Percentiles rank a stretch among this genome's conserved stretches.
These are phyloP conservation scores for Colletotrichum eleusines DNA, from an alignment of 2,329 filamentous ascomycete genomes.

Conservation along the genomic window DNA sequence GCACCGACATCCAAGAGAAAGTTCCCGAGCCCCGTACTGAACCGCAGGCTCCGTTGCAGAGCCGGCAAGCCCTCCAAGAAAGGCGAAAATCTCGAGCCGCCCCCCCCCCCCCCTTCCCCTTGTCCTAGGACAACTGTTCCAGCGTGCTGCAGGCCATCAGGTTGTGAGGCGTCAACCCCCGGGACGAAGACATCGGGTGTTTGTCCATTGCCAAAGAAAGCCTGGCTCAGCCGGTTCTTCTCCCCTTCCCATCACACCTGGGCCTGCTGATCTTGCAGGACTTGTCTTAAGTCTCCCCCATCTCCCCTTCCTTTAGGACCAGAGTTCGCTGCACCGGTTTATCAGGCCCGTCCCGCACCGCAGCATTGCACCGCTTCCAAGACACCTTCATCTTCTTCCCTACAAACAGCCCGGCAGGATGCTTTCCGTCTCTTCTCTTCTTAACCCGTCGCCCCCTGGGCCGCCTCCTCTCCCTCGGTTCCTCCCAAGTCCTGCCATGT, in stretches of 20 bases:
- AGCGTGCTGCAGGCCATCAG: constrained; percentile 25
- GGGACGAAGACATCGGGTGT: constrained; percentile 33
- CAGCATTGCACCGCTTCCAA: constrained; percentile 38
- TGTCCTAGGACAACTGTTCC: constrained; percentile 47
- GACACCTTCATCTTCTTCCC: constrained; percentile 27
- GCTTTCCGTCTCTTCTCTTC: constrained; percentile 74
- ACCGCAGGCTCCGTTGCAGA: constrained; percentile 34
- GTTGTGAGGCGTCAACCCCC: constrained; percentile 30
- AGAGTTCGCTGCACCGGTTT: constrained; percentile 25
- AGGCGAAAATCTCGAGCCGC: constrained; percentile 50
- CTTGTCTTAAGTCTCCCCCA: constrained; percentile 49
- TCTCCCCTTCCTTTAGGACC: constrained; percentile 41
- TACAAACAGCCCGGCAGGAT: constrained; percentile 58
- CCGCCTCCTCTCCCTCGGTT: constrained; percentile 55
- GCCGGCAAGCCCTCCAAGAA: constrained; percentile 44
- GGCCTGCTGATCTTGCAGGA: constrained; percentile 46
- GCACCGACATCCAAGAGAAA: constrained; percentile 45
- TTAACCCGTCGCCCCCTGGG: constrained; percentile 70
- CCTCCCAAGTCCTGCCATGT: constrained; percentile 56
- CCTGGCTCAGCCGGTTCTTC: constrained; percentile 34
- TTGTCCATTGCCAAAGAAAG: constrained; percentile 35
- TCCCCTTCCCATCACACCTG: constrained; percentile 5
- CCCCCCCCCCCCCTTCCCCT: constrained; percentile 47
- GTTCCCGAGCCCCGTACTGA: constrained; percentile 33
- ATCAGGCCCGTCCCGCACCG: constrained; percentile 32